A percentile compares a stretch with the other conserved stretches of the same genome.
Conservation (phyloP, 2,329 filamentous ascomycete genomes). For the Talaromyces marneffei region DNA sequence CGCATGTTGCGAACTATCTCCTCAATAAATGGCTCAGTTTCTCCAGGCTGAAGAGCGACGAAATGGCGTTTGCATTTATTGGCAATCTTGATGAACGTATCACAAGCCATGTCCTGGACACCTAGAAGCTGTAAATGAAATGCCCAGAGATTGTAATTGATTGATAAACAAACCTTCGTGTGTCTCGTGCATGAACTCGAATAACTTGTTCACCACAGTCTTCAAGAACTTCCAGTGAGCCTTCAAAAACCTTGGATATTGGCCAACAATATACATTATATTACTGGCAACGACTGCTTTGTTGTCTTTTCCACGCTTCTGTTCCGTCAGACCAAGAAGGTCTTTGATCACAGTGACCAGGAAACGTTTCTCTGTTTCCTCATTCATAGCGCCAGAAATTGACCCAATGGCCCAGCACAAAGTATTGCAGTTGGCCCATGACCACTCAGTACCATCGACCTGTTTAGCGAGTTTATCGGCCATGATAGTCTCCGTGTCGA, state of each 20-base stretch:
- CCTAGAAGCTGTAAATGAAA: constrained; percentile 43
- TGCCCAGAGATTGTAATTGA: neutral
- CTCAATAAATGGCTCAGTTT: constrained; percentile 94
- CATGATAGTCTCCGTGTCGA: constrained; percentile 98
- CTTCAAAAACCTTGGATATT: constrained; percentile 96
- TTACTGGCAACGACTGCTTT: constrained; percentile 98
- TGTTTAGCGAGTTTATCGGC: constrained; percentile 94
- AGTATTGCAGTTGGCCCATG: constrained; percentile 99
- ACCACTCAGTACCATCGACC: constrained; percentile 95
- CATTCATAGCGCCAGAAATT: constrained; percentile 98
- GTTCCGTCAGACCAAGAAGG: constrained; percentile 89
- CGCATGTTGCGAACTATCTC: constrained; percentile 95
- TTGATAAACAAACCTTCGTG: constrained; percentile 66
- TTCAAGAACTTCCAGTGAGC: constrained; percentile 99
- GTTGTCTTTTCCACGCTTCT: constrained; percentile 99
- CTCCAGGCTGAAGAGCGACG: constrained; percentile 88
- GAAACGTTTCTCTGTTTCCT: constrained; percentile 98
- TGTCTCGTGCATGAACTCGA: constrained; percentile 99
- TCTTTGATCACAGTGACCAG: constrained; percentile 98
- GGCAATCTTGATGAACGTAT: constrained; percentile 99
- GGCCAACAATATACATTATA: constrained; percentile 99
- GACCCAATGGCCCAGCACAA: constrained; percentile 99
- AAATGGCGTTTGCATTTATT: constrained; percentile 97
- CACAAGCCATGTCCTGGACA: constrained; percentile 99
- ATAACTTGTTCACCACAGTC: constrained; percentile 98